Percentiles rank a stretch among this genome's conserved stretches.
These are phyloP conservation scores for Luffa aegyptiaca DNA, from an alignment of 306 rosid species.

Conservation along the genomic window DNA sequence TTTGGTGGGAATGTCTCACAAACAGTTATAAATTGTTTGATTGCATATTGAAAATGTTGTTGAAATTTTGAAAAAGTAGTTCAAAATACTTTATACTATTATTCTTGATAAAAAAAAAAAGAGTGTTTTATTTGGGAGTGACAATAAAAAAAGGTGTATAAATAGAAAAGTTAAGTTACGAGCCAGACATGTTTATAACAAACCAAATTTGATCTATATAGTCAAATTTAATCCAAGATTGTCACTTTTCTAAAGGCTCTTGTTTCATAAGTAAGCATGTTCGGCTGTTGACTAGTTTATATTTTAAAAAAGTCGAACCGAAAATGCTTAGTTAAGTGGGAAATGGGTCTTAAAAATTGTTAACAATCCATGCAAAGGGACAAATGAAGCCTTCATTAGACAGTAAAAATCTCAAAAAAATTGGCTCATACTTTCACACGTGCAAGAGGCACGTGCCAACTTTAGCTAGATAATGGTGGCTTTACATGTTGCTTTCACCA, in stretches of 20 bases:
- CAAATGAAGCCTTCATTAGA: background rate
- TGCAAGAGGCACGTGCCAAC: background rate
- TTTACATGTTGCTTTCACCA: constrained; percentile 25
- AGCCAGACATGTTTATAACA: background rate
- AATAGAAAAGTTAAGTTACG: background rate
- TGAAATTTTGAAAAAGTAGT: background rate
- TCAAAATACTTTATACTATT: background rate
- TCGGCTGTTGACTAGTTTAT: background rate
- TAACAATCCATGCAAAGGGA: background rate
- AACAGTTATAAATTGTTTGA: background rate
- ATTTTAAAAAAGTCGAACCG: background rate
- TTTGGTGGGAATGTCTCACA: background rate
- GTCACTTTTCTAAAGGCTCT: background rate
- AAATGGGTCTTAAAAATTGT: background rate
- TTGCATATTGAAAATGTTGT: background rate
- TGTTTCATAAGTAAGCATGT: background rate
- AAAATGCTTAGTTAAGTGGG: background rate
- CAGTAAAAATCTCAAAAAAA: background rate
- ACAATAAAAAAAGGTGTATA: background rate
- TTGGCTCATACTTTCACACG: background rate
- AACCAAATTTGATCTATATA: background rate
- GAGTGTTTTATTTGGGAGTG: background rate
- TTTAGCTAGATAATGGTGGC: background rate
- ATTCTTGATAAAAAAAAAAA: background rate
- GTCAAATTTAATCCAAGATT: background rate